phyloP scores from a whole-genome alignment of 1,139 yeast genomes.

The Kurtzmaniella quercitrusa region DNA sequence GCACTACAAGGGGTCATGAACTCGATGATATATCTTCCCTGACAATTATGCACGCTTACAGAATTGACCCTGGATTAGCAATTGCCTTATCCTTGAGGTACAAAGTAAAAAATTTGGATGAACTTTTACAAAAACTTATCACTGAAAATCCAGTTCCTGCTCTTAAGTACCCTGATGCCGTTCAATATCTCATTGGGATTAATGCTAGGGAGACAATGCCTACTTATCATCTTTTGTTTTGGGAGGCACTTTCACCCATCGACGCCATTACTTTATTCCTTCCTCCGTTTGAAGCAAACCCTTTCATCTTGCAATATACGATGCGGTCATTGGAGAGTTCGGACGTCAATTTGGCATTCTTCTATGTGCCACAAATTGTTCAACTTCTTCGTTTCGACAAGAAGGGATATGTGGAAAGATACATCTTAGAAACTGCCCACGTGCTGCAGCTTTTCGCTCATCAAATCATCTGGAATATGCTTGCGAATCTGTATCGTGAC shows the following conservation, averaged over 20 bases:
- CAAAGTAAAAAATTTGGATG: constrained; percentile 37
- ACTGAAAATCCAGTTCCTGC: constrained; percentile 58
- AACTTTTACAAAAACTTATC: constrained; percentile 45
- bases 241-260: constrained; percentile 78
- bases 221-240: constrained; percentile 52
- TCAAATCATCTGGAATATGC: constrained; percentile 97
- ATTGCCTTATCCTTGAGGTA: constrained; percentile 65
- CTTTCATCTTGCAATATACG: constrained; percentile 76
- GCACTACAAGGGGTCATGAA: constrained; percentile 34
- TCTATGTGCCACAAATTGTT: constrained; percentile 97
- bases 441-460: constrained; percentile 91
- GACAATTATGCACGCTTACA: constrained; percentile 53
- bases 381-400: constrained; percentile 82
- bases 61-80: constrained; percentile 69
- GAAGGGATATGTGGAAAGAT: constrained; percentile 81
- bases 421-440: constrained; percentile 87
- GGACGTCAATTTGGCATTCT: constrained; percentile 85
- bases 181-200: constrained; percentile 50
- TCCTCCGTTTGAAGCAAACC: constrained; percentile 67
- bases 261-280: constrained; percentile 82
- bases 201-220: constrained; percentile 39
- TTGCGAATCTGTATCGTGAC: constrained; percentile 88
- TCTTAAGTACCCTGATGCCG: constrained; percentile 58
- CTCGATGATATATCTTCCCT: constrained; percentile 28
- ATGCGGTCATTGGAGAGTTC: constrained; percentile 87